Percentiles rank a stretch among this genome's conserved stretches.
Evolutionary conservation across 2,329 filamentous ascomycete species (phyloP).

Genomic region (Nemania sp.): DNA sequence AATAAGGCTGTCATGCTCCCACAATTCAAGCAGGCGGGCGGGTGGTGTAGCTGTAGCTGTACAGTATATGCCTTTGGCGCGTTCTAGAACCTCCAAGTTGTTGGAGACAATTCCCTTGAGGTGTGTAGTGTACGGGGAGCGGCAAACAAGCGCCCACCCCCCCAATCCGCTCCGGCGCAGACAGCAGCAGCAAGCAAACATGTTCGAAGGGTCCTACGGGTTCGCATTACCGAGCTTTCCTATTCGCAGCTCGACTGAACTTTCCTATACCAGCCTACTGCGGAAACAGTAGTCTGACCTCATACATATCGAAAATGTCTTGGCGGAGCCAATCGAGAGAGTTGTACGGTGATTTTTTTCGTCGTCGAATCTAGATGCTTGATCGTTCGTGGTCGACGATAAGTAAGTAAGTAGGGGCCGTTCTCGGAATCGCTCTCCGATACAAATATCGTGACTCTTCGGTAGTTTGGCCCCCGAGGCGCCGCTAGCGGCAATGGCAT

Average conservation of each 20-base stretch:
- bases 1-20: conserved; percentile 12
- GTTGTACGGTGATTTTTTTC: too few relatives aligned
- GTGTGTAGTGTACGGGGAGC: background rate
- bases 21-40: conserved; percentile 1
- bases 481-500: too few relatives aligned
- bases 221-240: background rate
- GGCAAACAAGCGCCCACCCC: too few relatives aligned
- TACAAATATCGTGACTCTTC: too few relatives aligned
- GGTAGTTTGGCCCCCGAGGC: too few relatives aligned
- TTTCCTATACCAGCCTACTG: conserved; percentile 6
- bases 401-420: too few relatives aligned
- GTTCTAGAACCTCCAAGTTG: conserved; percentile 12
- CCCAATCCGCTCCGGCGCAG: too few relatives aligned
- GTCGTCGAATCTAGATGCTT: too few relatives aligned
- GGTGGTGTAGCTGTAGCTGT: background rate
- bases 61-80: background rate
- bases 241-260: conserved; percentile 2
- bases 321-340: too few relatives aligned
- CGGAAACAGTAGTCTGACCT: conserved; percentile 7
- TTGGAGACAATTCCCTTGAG: conserved; percentile 2
- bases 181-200: background rate
- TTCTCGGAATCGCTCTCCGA: too few relatives aligned
- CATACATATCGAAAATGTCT: too few relatives aligned
- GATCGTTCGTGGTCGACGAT: too few relatives aligned
- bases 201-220: background rate